Base-by-base conservation (phyloP, 352 stramenopile genomes). In the Aphanomyces invadans region DNA sequence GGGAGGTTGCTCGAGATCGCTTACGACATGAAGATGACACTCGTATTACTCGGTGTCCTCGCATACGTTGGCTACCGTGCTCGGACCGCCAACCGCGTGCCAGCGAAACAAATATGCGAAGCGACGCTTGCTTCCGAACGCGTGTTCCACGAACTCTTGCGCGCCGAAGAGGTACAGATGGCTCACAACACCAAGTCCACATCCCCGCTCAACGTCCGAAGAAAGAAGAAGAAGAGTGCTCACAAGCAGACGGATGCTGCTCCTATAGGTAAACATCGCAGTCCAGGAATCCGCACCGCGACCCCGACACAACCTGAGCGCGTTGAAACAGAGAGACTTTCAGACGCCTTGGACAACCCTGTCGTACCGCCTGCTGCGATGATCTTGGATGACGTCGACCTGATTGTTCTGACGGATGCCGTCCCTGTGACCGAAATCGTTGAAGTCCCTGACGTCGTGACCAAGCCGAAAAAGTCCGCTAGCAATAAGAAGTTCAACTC, bases 211-310 rank as follows among this genome's bases (percentile, higher is more conserved):
- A 54, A 25, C 15, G n/a, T 31, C 36, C 53, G 29, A 62, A 11
- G 21, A 62, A 31, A 62, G 21, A 62, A 62, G 21, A 62, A 62
- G 29, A 62, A 62, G 53, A 52, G 23, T 0, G 15, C 48, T 15
- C 5, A 62, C 19, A 31, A 62, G 53, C 53, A 48, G 29, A 62
- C 53, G 23, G 36, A 62, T 12, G 21, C 53, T 52, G 53, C 53
- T 19, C 19, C 53, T 33, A 33, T 15, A 15, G 15, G 23, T 32
- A 5, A 55, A 15, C 23, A 55, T 33, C 23, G 7, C 28, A 15
- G 48, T 55, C 5, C 28, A 33, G 7, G 12, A 15, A 55, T 15
- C 7, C 7, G 7, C 7, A 42, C 36, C 36, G 7, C 36, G 15
- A 42, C 36, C 36, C 36, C 7, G 15, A 42, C 36, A 42, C 36